Evolutionary conservation across 805 yeast species (phyloP), one percentile per base, ranked within the genome.

Genomic region (Scheffersomyces stipitis): DNA sequence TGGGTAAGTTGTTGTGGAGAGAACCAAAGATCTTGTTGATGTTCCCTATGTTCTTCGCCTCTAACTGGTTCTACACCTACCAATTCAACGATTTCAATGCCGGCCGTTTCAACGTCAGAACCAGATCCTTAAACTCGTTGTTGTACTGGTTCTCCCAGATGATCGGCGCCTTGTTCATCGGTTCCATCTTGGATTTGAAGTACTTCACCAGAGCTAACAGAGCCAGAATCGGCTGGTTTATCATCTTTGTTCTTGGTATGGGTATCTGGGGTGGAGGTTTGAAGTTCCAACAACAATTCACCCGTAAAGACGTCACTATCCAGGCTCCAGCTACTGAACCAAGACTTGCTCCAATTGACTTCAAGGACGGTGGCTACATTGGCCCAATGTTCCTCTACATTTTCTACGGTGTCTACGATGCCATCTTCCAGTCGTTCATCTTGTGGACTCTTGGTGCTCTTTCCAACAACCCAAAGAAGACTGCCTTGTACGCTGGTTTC

Each of bases 31-130:
- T 79, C 34, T 51, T 71, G 32, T 54, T 73, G 17, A 49, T 78
- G 54, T 73, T 80, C 68, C 85, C 85, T 30, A 70, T 77, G 75
- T 80, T 79, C 54, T 73, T 76, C 46, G 69, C 81, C 18, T 76
- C 84, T 26, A 80, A 80, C 64, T 80, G 80, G 80, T 80, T 78
- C 63, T 78, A 78, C 66, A 75, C 83, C 31, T 80, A 80, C 57
- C 83, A 80, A 58, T 78, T 75, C 50, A 77, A 78, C 54, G 78
- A 74, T 40, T 66, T 72, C 57, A 79, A 79, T 52, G 75, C 73
- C 28, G 75, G 73, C 15, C 62, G 73, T 33, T 80, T 80, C 60
- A 77, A 73, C 48, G 56, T 78, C 41, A 69, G 83, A 55, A 76
- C 85, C 15, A 69, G 85, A 46, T 75, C 84, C 3, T 69, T 80